Conservation (phyloP, 1,284 basidiomycete genomes). For the Rhodotorula sp. region DNA sequence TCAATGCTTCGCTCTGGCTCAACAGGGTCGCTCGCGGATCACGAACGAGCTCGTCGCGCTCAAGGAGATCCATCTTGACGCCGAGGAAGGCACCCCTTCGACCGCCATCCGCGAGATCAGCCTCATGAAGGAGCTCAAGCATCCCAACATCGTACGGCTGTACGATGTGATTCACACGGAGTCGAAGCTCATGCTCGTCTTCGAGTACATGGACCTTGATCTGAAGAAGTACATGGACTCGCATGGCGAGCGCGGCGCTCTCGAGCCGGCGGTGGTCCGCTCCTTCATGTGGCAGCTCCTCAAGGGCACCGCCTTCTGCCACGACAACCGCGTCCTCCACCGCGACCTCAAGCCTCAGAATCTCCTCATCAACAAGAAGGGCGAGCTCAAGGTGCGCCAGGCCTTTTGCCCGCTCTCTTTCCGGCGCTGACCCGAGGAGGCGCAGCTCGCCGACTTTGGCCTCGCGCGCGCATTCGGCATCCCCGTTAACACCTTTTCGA, state of each 20-base stretch:
- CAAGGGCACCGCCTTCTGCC: slow-evolving; percentile 97
- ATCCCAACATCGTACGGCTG: slow-evolving; percentile 91
- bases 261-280: slow-evolving; percentile 89
- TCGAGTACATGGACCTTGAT: slow-evolving; percentile 98
- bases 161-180: slow-evolving; percentile 92
- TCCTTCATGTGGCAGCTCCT: slow-evolving; percentile 97
- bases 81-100: slow-evolving; percentile 91
- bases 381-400: slow-evolving; percentile 94
- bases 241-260: slow-evolving; percentile 90
- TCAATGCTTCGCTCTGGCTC: neutral
- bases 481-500: slow-evolving; percentile 93
- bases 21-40: slow-evolving; percentile 59
- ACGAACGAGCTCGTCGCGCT: slow-evolving; percentile 85
- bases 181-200: slow-evolving; percentile 96
- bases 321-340: slow-evolving; percentile 97
- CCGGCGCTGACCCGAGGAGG: too few relatives aligned
- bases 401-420: slow-evolving; percentile 58
- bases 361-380: slow-evolving; percentile 92
- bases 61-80: slow-evolving; percentile 93
- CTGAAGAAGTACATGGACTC: slow-evolving; percentile 99
- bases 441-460: slow-evolving; percentile 48
- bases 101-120: slow-evolving; percentile 95
- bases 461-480: slow-evolving; percentile 93
- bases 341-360: slow-evolving; percentile 98
- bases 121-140: slow-evolving; percentile 94